Percentiles rank a stretch among this genome's conserved stretches.
phyloP scores from a whole-genome alignment of 108 stramenopile genomes.

The Cyclotella cryptica region DNA sequence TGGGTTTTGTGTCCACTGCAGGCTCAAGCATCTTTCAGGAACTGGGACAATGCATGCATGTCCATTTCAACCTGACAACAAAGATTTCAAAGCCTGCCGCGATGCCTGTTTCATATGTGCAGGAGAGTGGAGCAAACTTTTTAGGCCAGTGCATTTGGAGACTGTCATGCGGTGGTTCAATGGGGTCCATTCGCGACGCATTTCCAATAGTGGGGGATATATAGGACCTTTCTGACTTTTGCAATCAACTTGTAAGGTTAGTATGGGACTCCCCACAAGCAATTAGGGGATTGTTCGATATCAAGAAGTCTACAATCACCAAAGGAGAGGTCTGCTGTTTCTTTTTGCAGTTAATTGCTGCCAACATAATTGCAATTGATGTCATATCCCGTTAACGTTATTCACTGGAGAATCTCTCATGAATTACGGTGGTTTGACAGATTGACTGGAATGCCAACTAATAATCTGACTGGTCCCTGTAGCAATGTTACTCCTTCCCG shows the following conservation, averaged over 20 bases:
- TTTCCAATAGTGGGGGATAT: not conserved
- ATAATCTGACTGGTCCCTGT: too few relatives aligned
- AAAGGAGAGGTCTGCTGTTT: not conserved
- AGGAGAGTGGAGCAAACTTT: not conserved
- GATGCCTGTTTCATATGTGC: not conserved
- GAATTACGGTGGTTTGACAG: not conserved
- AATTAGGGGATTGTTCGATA: not conserved
- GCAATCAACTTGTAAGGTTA: not conserved
- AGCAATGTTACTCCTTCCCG: too few relatives aligned
- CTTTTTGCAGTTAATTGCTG: constrained; percentile 3
- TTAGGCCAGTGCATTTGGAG: not conserved
- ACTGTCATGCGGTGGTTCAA: not conserved
- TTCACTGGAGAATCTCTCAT: not conserved
- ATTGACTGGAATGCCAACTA: too few relatives aligned
- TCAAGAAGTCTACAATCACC: not conserved
- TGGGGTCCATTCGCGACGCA: not conserved
- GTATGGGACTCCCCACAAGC: not conserved
- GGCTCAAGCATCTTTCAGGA: too few relatives aligned
- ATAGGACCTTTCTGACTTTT: not conserved
- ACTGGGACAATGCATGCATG: too few relatives aligned
- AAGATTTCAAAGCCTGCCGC: too few relatives aligned
- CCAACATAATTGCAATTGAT: not conserved
- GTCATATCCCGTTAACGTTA: not conserved
- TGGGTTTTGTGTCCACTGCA: too few relatives aligned
- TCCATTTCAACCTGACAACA: too few relatives aligned